Percentiles rank a stretch among this genome's conserved stretches.
These are phyloP conservation scores for Saccharomyces mikatae DNA, from an alignment of 805 yeast genomes.

Conservation along the genomic window DNA sequence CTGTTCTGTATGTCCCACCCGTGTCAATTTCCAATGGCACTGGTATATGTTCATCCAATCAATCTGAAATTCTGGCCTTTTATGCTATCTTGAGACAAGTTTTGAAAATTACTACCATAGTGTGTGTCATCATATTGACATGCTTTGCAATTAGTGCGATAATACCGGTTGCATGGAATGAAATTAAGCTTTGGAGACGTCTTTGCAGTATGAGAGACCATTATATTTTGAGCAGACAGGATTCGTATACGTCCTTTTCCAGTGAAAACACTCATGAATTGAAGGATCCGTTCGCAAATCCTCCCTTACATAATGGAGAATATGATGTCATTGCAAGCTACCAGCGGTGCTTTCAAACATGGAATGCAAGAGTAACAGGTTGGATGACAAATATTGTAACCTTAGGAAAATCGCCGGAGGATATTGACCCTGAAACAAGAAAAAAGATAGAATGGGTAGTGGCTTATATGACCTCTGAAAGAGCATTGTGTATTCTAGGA, in stretches of 20 bases:
- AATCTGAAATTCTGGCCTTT: conserved; percentile 34
- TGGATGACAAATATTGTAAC: conserved; percentile 2
- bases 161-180: conserved; percentile 38
- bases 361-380: conserved; percentile 12
- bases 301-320: neutral
- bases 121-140: conserved; percentile 34
- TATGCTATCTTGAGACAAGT: conserved; percentile 27
- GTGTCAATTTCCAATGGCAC: conserved; percentile 10
- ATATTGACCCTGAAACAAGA: neutral
- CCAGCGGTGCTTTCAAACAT: conserved; percentile 16
- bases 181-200: conserved; percentile 42
- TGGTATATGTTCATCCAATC: conserved; percentile 35
- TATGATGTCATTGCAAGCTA: conserved; percentile 17
- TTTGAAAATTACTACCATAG: conserved; percentile 32
- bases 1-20: conserved; percentile 36
- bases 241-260: neutral
- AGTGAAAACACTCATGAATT: neutral
- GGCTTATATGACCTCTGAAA: conserved; percentile 42
- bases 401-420: neutral
- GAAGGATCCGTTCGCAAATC: conserved; percentile 1
- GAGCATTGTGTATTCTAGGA: conserved; percentile 42
- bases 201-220: conserved; percentile 31
- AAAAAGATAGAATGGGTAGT: conserved; percentile 32
- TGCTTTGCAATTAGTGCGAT: conserved; percentile 37
- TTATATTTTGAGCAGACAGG: conserved; percentile 6